Conservation (phyloP, 768 basidiomycete genomes). For the Amanita fuliginea region DNA sequence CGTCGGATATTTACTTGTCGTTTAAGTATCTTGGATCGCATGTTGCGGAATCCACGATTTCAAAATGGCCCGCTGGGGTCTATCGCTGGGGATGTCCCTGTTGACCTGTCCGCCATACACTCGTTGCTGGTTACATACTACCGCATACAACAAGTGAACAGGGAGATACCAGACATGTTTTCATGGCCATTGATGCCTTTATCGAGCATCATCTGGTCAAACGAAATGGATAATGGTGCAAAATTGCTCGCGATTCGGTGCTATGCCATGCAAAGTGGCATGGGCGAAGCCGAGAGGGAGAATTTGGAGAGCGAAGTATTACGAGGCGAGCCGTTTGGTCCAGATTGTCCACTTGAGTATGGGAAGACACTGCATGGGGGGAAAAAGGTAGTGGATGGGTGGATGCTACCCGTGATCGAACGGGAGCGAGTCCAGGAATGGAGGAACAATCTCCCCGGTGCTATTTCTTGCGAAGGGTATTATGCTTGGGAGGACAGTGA, state of each 20-base stretch:
- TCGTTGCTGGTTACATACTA: conserved; percentile 69
- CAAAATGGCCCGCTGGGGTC: conserved; percentile 44
- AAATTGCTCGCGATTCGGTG: conserved; percentile 66
- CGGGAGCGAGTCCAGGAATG: conserved; percentile 41
- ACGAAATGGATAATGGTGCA: conserved; percentile 44
- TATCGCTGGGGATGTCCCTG: conserved; percentile 22
- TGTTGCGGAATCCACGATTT: conserved; percentile 33
- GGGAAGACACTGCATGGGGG: conserved; percentile 37
- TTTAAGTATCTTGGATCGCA: conserved; percentile 42
- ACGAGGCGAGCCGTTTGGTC: conserved; percentile 38
- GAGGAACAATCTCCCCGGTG: conserved; percentile 16
- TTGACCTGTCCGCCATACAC: conserved; percentile 45
- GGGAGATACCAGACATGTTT: conserved; percentile 48
- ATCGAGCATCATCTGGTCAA: conserved; percentile 30
- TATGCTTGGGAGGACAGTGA: conserved; percentile 30
- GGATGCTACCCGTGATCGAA: conserved; percentile 67
- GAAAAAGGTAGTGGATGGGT: conserved; percentile 70
- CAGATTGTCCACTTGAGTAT: conserved; percentile 55
- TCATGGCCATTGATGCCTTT: conserved; percentile 56
- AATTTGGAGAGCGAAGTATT: conserved; percentile 51
- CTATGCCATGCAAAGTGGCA: conserved; percentile 64
- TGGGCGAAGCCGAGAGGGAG: conserved; percentile 68
- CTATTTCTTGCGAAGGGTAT: conserved; percentile 10
- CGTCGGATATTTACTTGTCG: conserved; percentile 7
- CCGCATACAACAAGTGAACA: conserved; percentile 67